Evolutionary conservation across 2,329 filamentous ascomycete genomes (phyloP).

Genomic region (Apiospora saccharicola): DNA sequence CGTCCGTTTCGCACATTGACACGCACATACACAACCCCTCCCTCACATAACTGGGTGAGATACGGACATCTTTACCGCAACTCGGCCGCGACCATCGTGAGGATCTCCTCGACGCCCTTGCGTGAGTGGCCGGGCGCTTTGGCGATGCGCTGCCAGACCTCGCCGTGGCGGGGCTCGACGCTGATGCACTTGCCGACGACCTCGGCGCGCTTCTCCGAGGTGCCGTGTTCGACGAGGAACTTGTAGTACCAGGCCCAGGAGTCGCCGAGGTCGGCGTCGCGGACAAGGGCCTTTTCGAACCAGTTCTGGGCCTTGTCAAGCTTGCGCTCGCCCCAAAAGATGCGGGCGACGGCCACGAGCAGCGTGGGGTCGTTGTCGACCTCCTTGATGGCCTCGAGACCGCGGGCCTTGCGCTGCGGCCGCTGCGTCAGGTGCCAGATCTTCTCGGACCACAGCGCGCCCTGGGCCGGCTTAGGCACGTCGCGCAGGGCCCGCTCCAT

Average conservation of each 20-base stretch:
- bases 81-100: constrained; percentile 76
- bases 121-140: constrained; percentile 86
- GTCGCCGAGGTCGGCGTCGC: constrained; percentile 88
- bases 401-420: constrained; percentile 90
- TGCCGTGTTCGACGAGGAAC: constrained; percentile 91
- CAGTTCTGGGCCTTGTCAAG: constrained; percentile 94
- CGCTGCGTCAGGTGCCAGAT: constrained; percentile 94
- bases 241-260: constrained; percentile 99
- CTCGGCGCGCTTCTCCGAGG: constrained; percentile 88
- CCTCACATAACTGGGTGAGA: not conserved
- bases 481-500: constrained; percentile 96
- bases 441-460: constrained; percentile 89
- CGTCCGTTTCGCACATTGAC: not conserved
- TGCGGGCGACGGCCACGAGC: constrained; percentile 90
- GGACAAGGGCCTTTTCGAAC: constrained; percentile 94
- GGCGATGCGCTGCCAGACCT: constrained; percentile 85
- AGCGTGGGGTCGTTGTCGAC: constrained; percentile 90
- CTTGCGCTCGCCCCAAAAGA: constrained; percentile 93
- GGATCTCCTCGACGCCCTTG: constrained; percentile 78
- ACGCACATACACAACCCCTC: not conserved
- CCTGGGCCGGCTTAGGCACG: constrained; percentile 75
- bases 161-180: constrained; percentile 90
- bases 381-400: constrained; percentile 94
- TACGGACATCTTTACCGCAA: constrained; percentile 36
- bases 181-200: constrained; percentile 81